Evolutionary conservation across 805 yeast species (phyloP).

Genomic region (Saccharomycopsis fibuligera): DNA sequence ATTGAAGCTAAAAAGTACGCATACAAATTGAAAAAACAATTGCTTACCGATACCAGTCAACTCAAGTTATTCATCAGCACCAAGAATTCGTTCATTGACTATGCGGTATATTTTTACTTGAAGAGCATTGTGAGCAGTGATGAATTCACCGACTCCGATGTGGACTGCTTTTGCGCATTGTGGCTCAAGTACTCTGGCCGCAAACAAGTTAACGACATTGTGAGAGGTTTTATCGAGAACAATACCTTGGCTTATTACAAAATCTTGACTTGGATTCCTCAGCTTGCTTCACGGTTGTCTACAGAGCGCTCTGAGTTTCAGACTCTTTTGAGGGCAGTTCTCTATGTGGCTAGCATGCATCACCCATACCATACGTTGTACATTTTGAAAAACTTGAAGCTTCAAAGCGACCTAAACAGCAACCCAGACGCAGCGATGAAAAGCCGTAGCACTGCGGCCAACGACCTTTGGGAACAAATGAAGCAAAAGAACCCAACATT

Average conservation of each 20-base stretch:
- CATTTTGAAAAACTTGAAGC: conserved; percentile 49
- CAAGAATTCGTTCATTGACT: conserved; percentile 38
- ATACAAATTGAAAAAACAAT: conserved; percentile 41
- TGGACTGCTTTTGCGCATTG: conserved; percentile 73
- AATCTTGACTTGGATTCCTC: conserved; percentile 77
- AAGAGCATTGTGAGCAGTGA: conserved; percentile 43
- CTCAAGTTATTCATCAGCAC: conserved; percentile 34
- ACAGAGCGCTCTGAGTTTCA: conserved; percentile 51
- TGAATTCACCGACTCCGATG: conserved; percentile 43
- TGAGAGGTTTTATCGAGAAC: conserved; percentile 32
- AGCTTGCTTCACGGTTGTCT: conserved; percentile 64
- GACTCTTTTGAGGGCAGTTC: conserved; percentile 38
- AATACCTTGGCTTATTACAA: conserved; percentile 47
- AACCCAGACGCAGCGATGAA: conserved; percentile 33
- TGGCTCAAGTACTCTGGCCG: conserved; percentile 65
- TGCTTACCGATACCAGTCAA: conserved; percentile 43
- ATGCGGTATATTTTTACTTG: conserved; percentile 56
- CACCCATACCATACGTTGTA: conserved; percentile 76
- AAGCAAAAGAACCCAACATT: conserved; percentile 24
- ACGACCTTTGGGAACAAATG: conserved; percentile 34
- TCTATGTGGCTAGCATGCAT: conserved; percentile 40
- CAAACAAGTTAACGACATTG: conserved; percentile 36
- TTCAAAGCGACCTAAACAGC: conserved; percentile 32
- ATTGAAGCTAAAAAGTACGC: conserved; percentile 48
- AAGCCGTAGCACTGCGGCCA: conserved; percentile 49